Evolutionary conservation across 352 stramenopile species (phyloP), one percentile per base, ranked within the genome.

Genomic region (Pseudoperonospora humuli): DNA sequence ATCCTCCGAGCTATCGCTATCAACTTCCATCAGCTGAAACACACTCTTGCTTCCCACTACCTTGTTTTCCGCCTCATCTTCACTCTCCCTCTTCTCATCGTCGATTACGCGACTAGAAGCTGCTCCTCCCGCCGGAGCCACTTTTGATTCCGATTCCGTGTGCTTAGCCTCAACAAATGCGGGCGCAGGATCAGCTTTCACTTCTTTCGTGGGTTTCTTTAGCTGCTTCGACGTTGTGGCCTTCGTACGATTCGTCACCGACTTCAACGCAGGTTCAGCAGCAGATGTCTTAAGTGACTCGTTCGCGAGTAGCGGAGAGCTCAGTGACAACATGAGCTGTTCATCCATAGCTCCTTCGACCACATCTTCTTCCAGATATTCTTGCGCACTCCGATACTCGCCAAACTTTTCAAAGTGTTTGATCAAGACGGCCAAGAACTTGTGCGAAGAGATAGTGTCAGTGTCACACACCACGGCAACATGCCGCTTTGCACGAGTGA

Each of bases 401-500:
- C 95, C 95, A 28, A 88, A 64, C 34, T 85, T 62, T 65, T 98
- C 92, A 48, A 98, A 95, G 66, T 97, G 95, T 29, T 86, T 59
- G 1, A 89, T 66, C 35, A 99, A 50, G 3, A 64, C 69, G 36
- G 75, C 77, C 15, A 99, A 68, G 52, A 99, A 99, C 13, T 68
- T 58, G 63, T 96, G 84, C 36, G 75, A 55, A 2, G 67, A 75
- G 42, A 98, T 95, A 18, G 93, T 98, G 26, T 98, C 90, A 3
- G 73, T 86, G 63, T 99, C 95, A 45, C 93, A 95, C 15, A 99
- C 73, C 1, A 99, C 50, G 13, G 76, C 80, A n/a, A 96, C 76
- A 57, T 98, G 95, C 15, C 95, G 78, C 61, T 96, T 97, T 1
- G 95, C 95, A 18, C 96, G 67, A 15, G 96, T 99, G 7, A 99